Evolutionary conservation across 495 filamentous ascomycete species (phyloP).

Genomic region (Platismatia glauca): DNA sequence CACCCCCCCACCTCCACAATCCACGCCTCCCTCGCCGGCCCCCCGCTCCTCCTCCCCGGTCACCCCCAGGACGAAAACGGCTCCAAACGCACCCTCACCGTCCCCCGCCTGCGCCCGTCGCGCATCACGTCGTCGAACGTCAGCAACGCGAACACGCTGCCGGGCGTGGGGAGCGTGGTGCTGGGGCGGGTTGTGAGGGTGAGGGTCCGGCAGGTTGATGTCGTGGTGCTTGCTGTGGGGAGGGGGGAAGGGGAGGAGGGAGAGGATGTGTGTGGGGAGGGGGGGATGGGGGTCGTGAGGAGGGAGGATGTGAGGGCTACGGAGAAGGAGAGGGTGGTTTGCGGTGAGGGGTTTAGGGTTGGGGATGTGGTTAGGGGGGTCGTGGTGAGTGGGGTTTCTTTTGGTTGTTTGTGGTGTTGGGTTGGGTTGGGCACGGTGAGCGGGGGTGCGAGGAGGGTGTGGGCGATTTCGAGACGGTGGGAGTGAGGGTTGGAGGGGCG

Average conservation of each 20-base stretch:
- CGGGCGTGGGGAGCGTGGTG: conserved; percentile 68
- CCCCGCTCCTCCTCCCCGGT: conserved; percentile 32
- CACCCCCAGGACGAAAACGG: conserved; percentile 25
- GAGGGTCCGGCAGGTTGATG: conserved; percentile 68
- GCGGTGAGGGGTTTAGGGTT: conserved; percentile 83
- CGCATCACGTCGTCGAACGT: conserved; percentile 24
- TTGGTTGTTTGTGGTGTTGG: background rate
- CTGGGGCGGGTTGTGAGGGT: conserved; percentile 80
- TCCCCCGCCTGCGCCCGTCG: conserved; percentile 28
- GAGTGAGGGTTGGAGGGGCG: background rate
- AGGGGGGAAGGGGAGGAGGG: conserved; percentile 33
- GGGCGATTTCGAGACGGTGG: background rate
- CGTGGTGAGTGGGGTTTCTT: conserved; percentile 47
- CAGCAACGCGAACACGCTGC: conserved; percentile 60
- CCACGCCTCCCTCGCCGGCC: conserved; percentile 62
- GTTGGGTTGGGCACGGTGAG: background rate
- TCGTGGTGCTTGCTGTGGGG: conserved; percentile 56
- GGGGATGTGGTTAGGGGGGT: conserved; percentile 87
- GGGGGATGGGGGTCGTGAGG: conserved; percentile 48
- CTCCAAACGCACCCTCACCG: conserved; percentile 30
- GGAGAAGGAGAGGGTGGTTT: conserved; percentile 88
- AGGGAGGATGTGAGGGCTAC: conserved; percentile 88
- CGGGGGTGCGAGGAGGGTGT: background rate
- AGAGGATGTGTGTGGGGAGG: conserved; percentile 35
- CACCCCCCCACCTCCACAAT: conserved; percentile 42